Evolutionary conservation across 345 rosid genomes (phyloP), one percentile per base, ranked within the genome.

Genomic region (Atalantia buxifolia): DNA sequence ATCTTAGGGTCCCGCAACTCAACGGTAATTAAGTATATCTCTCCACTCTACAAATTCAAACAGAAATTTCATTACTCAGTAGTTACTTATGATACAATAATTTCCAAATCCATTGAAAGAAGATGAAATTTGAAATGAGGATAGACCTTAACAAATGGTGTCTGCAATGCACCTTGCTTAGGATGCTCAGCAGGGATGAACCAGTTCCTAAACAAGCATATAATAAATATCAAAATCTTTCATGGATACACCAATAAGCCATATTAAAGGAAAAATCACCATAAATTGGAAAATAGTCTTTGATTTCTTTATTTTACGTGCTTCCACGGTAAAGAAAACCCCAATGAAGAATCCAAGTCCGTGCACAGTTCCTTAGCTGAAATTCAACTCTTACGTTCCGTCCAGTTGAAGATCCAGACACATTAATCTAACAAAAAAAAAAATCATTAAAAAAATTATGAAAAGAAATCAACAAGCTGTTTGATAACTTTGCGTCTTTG

Each of bases 281-380:
- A n/a, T 12, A 65, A 48, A 66, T 53, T 19, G 19, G 50, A 30
- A 2, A 66, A 38, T 42, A 72, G 28, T 27, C 53, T 40, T 65
- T 36, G 75, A 60, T 74, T 71, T 57, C 3, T 62, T 68, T 45
- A 74, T 71, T 82, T 85, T 84, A 90, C 94, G 62, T 62, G 31
- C 85, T 85, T 76, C 89, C 94, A 53, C 53, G 85, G 86, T 79
- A 86, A 72, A 87, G 65, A 83, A 85, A 86, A 70, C 91, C 94
- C 94, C 92, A 87, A 76, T 86, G 91, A 78, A 90, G 90, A 84
- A 90, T 77, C 89, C 92, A 90, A 78, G 87, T 80, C 81, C 84
- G 83, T 35, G 65, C 64, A 80, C 92, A 86, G 77, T 89, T 86
- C 78, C 79, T 87, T 28, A 88, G 88, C 78, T 82, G 92, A 82